Percentiles rank a stretch among this genome's conserved stretches.
phyloP scores from a whole-genome alignment of 1,284 basidiomycete genomes.

The Microbotryum violaceum region DNA sequence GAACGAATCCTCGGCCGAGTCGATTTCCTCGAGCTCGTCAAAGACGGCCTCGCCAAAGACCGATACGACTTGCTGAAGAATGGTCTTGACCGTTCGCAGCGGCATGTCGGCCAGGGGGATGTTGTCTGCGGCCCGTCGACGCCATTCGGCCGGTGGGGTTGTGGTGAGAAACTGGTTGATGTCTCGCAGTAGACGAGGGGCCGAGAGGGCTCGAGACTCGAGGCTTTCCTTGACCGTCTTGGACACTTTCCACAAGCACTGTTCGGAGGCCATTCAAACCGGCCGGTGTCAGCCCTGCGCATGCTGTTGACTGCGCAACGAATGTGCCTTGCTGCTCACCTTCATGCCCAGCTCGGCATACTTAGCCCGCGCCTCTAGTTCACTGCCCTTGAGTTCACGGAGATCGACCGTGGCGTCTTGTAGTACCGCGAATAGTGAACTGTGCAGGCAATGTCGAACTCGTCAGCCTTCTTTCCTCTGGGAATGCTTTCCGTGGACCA shows the following conservation, averaged over 20 bases:
- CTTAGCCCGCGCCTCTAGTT: slow-evolving; percentile 51
- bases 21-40: slow-evolving; percentile 41
- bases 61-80: slow-evolving; percentile 82
- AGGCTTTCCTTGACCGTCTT: slow-evolving; percentile 89
- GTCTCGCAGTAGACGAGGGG: slow-evolving; percentile 82
- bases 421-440: slow-evolving; percentile 72
- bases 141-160: slow-evolving; percentile 92
- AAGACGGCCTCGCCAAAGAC: slow-evolving; percentile 45
- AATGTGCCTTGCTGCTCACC: slow-evolving; percentile 21
- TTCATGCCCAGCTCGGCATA: slow-evolving; percentile 95
- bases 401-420: slow-evolving; percentile 79
- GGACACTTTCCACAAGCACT: slow-evolving; percentile 95
- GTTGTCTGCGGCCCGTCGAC: slow-evolving; percentile 76
- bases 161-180: slow-evolving; percentile 91
- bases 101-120: slow-evolving; percentile 96
- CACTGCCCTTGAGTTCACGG: slow-evolving; percentile 49
- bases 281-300: background rate
- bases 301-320: slow-evolving; percentile 3
- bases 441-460: slow-evolving; percentile 36
- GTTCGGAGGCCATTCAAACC: slow-evolving; percentile 7
- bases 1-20: slow-evolving; percentile 37
- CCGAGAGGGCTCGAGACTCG: slow-evolving; percentile 67
- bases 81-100: slow-evolving; percentile 90
- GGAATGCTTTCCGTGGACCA: no score
- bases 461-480: background rate